These are phyloP conservation scores for Thuidium tamariscinum DNA, from an alignment of 225 moss, liverwort and hornwort genomes.

Conservation along the genomic window DNA sequence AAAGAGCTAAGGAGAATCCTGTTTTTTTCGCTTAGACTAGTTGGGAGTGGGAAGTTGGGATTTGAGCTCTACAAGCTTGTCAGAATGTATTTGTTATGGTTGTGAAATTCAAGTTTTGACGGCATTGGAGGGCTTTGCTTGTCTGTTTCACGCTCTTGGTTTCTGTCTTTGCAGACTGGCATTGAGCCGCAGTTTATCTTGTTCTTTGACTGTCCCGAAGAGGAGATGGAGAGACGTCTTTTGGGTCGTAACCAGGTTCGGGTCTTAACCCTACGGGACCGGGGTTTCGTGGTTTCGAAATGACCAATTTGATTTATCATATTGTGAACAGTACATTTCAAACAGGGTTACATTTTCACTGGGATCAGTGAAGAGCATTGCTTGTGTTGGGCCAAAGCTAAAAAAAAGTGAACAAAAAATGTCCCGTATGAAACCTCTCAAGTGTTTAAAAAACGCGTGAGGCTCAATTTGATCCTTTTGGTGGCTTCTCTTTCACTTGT, in stretches of 20 bases:
- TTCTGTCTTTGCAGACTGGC: slow-evolving; percentile 43
- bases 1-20: neutral
- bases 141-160: neutral
- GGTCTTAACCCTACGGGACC: neutral
- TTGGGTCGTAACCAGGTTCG: slow-evolving; percentile 82
- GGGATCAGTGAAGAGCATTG: neutral
- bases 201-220: slow-evolving; percentile 76
- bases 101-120: neutral
- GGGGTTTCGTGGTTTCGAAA: neutral
- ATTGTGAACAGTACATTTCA: neutral
- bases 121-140: neutral
- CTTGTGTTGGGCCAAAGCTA: neutral
- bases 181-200: slow-evolving; percentile 77
- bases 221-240: slow-evolving; percentile 77
- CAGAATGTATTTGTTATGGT: neutral
- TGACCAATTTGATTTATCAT: neutral
- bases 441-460: neutral
- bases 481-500: neutral
- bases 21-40: neutral
- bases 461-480: neutral
- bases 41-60: neutral
- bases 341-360: neutral
- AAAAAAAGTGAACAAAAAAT: neutral
- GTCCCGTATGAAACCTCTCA: too few relatives aligned
- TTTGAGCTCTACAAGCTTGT: neutral